Conservation (phyloP, 2,329 filamentous ascomycete genomes). For the Metarhizium brunneum region DNA sequence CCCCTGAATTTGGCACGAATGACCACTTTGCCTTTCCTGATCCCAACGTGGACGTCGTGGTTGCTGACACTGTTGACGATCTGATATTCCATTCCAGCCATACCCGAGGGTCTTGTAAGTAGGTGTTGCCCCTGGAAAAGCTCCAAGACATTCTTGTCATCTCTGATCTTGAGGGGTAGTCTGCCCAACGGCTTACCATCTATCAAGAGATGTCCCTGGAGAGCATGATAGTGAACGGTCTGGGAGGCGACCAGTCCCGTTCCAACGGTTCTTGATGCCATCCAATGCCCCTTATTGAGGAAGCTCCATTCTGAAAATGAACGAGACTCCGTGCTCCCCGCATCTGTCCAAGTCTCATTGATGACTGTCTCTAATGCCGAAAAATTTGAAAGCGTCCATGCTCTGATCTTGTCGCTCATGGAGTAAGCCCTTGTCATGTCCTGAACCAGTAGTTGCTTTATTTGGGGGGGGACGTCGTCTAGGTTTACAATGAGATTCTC, state of each 20-base stretch:
- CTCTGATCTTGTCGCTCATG: constrained; percentile 2
- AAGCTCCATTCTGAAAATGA: neutral
- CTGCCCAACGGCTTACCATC: constrained; percentile 28
- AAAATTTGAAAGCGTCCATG: neutral
- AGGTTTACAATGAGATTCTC: too few relatives aligned
- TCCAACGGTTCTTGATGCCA: neutral
- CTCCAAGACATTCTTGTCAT: constrained; percentile 30
- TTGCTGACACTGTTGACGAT: constrained; percentile 13
- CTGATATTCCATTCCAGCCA: constrained; percentile 44
- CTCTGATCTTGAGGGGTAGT: constrained; percentile 41
- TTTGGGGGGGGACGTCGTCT: neutral
- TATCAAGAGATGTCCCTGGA: constrained; percentile 25
- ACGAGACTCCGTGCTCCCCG: neutral
- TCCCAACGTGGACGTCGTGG: constrained; percentile 43
- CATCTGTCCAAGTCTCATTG: neutral
- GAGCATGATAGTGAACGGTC: constrained; percentile 23
- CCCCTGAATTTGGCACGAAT: constrained; percentile 28
- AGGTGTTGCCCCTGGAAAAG: constrained; percentile 47
- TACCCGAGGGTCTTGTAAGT: constrained; percentile 39
- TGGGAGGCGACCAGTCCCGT: constrained; percentile 8
- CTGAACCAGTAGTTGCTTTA: constrained; percentile 4
- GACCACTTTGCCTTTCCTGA: constrained; percentile 27
- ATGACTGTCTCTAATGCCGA: neutral
- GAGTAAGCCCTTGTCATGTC: constrained; percentile 11
- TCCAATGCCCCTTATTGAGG: neutral